Base-by-base conservation (phyloP, 345 rosid genomes). In the Eucalyptus regnans region DNA sequence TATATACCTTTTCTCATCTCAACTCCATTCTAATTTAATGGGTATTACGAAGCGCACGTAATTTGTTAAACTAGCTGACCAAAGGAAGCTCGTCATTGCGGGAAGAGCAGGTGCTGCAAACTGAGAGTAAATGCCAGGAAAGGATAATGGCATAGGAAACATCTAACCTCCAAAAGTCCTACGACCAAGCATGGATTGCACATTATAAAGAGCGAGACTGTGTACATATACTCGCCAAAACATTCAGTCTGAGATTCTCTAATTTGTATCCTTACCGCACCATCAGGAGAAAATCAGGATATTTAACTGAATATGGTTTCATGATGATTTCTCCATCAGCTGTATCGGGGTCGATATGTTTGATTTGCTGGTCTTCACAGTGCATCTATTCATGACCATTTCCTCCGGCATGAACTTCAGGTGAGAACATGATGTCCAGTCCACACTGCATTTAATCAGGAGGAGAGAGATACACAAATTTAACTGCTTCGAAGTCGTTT, bases 361-460 rank as follows among this genome's bases (percentile, higher is more conserved):
- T 50, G 97, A 85, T 91, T 96, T 97, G 96, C 96, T 94, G 9
- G 99, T 98, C 94, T 98, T 97, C 22, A 96, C 96, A 87, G 96
- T 89, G 91, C 96, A 96, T 87, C 98, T 99, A 89, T 96, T 95
- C 97, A 97, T 97, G 87, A 96, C 97, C 99, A 96, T 98, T 94
- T 98, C 99, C 90, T 96, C 99, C 89, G 94, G 91, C 99, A 96
- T 98, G 94, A 97, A 98, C 94, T 98, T 98, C 90, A 96, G 88
- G 93, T 98, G 99, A 51, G 89, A 98, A 96, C 99, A 94, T 97
- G 91, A 98, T 98, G 89, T 98, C 99, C 15, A 98, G 96, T 91
- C 94, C 99, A 90, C 99, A 96, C 98, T 98, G 93, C 89, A 86
- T 43, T 48, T 33, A 17, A 71, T 71, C 58, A 50, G 80, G 23